Evolutionary conservation across 768 basidiomycete species (phyloP).

Genomic region (Russula sp.): DNA sequence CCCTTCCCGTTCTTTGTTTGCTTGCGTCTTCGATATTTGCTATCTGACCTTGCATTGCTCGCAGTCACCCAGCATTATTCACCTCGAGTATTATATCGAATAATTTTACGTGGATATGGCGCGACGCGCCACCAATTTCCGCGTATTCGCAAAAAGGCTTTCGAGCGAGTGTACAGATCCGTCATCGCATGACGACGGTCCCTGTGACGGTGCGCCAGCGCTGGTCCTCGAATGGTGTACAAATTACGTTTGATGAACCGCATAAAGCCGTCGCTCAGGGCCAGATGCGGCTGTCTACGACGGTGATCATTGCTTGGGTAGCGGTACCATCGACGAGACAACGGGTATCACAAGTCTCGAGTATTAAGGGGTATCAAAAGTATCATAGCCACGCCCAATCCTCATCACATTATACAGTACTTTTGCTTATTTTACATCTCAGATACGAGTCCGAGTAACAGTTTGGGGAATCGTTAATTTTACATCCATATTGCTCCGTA

Average conservation of each 20-base stretch:
- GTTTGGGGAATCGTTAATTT: no score
- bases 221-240: slow-evolving; percentile 31
- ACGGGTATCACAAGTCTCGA: not conserved
- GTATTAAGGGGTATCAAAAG: no score
- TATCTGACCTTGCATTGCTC: not conserved
- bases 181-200: slow-evolving; percentile 64
- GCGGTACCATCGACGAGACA: slow-evolving; percentile 56
- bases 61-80: slow-evolving; percentile 60
- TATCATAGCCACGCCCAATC: not conserved
- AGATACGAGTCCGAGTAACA: not conserved
- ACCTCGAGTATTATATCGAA: slow-evolving; percentile 37
- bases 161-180: slow-evolving; percentile 53
- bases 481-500: no score
- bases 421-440: not conserved
- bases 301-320: slow-evolving; percentile 78
- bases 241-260: slow-evolving; percentile 56
- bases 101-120: slow-evolving; percentile 79
- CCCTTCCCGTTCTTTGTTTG: not conserved
- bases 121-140: slow-evolving; percentile 49
- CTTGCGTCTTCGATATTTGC: not conserved
- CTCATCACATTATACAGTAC: not conserved
- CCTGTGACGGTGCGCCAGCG: slow-evolving; percentile 30
- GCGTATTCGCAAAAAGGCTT: slow-evolving; percentile 47
- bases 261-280: slow-evolving; percentile 72
- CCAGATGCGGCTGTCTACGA: slow-evolving; percentile 77